phyloP scores from a whole-genome alignment of 2,329 filamentous ascomycete genomes.

The Cercospora nicotianae region DNA sequence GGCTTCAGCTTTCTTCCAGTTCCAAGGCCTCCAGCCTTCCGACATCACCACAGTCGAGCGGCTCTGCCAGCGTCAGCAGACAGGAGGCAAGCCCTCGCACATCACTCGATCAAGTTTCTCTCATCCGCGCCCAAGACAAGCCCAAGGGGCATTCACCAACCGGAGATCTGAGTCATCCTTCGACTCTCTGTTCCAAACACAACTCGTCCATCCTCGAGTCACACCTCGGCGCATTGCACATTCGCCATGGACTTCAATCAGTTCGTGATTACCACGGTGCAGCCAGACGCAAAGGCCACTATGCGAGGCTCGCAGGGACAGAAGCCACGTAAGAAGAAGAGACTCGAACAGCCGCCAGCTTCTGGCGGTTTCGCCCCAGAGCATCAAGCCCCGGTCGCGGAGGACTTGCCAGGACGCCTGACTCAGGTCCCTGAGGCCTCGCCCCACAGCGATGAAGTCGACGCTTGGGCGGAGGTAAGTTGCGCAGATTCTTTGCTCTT shows the following conservation, averaged over 20 bases:
- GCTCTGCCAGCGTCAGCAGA: background rate
- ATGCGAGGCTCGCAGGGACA: constrained; percentile 13
- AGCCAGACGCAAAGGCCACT: constrained; percentile 3
- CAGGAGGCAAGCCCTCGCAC: background rate
- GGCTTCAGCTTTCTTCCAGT: background rate
- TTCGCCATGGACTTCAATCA: constrained; percentile 14
- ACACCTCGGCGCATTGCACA: background rate
- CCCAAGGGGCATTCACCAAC: background rate
- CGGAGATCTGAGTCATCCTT: background rate
- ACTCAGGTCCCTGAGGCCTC: background rate
- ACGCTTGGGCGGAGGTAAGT: constrained; percentile 15
- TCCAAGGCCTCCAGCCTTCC: background rate
- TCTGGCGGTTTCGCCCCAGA: background rate
- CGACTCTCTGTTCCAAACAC: background rate
- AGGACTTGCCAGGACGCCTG: background rate
- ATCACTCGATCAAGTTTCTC: no score
- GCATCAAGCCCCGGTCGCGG: background rate
- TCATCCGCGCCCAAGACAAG: background rate
- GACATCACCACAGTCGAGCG: background rate
- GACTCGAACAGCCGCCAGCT: background rate
- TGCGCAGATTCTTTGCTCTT: background rate
- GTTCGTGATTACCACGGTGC: constrained; percentile 13
- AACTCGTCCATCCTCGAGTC: background rate
- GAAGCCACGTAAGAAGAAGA: constrained; percentile 10
- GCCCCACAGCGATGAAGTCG: background rate